These are phyloP conservation scores for Termitomyces sp. DNA, from an alignment of 768 basidiomycete species.

Conservation along the genomic window DNA sequence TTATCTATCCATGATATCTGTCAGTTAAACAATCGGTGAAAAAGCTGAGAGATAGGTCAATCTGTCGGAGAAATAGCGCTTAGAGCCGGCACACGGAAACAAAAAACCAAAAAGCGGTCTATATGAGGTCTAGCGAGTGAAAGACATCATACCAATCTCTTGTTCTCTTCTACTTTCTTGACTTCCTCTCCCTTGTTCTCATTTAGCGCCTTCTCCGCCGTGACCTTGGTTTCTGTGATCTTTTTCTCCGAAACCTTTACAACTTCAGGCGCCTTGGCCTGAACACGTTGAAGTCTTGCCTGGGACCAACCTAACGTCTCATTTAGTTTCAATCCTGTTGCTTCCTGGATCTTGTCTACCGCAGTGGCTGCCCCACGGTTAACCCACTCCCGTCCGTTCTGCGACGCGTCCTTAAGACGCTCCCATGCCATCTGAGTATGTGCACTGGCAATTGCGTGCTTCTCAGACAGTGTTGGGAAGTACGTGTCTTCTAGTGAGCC, in stretches of 20 bases:
- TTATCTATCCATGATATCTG: not conserved
- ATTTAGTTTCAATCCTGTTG: conserved; percentile 70
- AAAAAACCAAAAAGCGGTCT: conserved; percentile 2
- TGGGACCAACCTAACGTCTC: conserved; percentile 50
- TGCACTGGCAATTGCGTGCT: conserved; percentile 60
- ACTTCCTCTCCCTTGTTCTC: conserved; percentile 17
- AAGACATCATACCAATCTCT: conserved; percentile 10
- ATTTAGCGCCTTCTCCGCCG: conserved; percentile 20
- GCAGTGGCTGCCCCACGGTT: conserved; percentile 40
- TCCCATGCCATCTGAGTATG: conserved; percentile 60
- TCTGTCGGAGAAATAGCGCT: not conserved
- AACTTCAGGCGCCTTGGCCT: conserved; percentile 19
- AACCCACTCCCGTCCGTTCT: conserved; percentile 40
- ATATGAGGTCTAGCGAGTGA: conserved; percentile 4
- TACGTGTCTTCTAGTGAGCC: conserved; percentile 68
- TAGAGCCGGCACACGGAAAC: not conserved
- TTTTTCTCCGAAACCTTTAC: conserved; percentile 24
- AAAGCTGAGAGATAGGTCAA: not conserved
- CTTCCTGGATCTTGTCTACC: conserved; percentile 57
- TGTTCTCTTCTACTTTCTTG: conserved; percentile 11
- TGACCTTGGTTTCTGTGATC: conserved; percentile 13
- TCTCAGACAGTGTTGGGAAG: conserved; percentile 63
- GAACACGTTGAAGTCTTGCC: conserved; percentile 12
- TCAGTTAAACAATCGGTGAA: too few species aligned
- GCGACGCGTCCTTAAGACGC: conserved; percentile 48